These are phyloP conservation scores for Ocimum tenuiflorum DNA, from an alignment of 257 asterid species.

Conservation along the genomic window DNA sequence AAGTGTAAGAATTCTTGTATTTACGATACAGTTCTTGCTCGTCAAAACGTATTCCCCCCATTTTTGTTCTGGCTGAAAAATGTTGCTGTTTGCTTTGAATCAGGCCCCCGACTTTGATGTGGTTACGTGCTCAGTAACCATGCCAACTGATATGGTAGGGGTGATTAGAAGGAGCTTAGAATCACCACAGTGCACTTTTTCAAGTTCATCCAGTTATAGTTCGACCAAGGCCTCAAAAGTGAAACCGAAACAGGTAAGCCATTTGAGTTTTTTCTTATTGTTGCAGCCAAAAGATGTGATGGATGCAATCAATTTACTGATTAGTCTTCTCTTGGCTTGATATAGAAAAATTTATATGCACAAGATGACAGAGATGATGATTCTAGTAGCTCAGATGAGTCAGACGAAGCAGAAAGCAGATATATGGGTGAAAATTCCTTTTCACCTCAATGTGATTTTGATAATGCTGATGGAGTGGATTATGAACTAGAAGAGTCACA, in stretches of 20 bases:
- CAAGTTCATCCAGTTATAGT: conserved; percentile 55
- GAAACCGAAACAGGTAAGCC: conserved; percentile 43
- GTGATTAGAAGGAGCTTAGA: conserved; percentile 68
- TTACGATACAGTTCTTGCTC: not conserved
- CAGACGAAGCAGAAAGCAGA: conserved; percentile 86
- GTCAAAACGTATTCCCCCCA: too few species aligned
- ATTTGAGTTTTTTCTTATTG: not conserved
- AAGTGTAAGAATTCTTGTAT: conserved; percentile 38
- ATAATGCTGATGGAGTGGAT: conserved; percentile 27
- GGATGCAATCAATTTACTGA: conserved; percentile 4
- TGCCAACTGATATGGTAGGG: conserved; percentile 81
- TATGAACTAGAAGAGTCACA: conserved; percentile 36
- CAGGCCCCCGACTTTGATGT: conserved; percentile 79
- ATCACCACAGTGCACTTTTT: conserved; percentile 52
- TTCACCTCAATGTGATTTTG: conserved; percentile 33
- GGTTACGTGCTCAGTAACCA: conserved; percentile 55
- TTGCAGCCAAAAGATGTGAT: not conserved
- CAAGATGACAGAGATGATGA: conserved; percentile 33
- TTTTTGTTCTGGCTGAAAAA: not conserved
- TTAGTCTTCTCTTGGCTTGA: conserved; percentile 13
- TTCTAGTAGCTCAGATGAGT: conserved; percentile 55
- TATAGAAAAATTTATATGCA: conserved; percentile 34
- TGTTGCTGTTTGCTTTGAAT: not conserved
- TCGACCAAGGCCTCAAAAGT: conserved; percentile 32
- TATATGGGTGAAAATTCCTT: conserved; percentile 49